Conservation (phyloP, 1,284 basidiomycete genomes). For the Puccinia novopanici region DNA sequence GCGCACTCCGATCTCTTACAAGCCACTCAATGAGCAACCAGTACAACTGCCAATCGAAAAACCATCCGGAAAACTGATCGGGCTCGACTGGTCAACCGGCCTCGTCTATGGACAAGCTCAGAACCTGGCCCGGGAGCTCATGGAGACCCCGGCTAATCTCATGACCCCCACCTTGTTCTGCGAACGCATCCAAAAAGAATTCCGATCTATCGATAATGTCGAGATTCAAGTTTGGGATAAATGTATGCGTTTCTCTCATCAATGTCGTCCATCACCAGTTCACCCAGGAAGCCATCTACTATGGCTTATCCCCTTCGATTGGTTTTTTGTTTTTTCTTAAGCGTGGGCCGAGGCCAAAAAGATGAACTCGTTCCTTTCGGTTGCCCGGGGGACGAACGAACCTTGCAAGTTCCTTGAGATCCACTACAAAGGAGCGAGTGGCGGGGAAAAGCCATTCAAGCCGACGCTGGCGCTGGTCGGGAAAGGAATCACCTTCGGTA, state of each 20-base stretch:
- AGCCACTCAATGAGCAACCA: slow-evolving; percentile 20
- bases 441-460: slow-evolving; percentile 59
- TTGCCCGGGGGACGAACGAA: slow-evolving; percentile 77
- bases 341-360: slow-evolving; percentile 47
- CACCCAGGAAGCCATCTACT: neutral
- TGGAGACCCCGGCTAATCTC: slow-evolving; percentile 81
- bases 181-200: slow-evolving; percentile 71
- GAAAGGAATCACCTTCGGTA: slow-evolving; percentile 76
- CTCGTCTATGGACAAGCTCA: slow-evolving; percentile 74
- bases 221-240: slow-evolving; percentile 74
- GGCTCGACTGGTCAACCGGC: slow-evolving; percentile 46
- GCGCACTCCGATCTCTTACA: slow-evolving; percentile 33
- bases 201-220: slow-evolving; percentile 70
- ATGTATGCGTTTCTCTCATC: slow-evolving; percentile 21
- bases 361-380: slow-evolving; percentile 75
- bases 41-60: slow-evolving; percentile 34
- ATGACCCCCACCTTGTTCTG: slow-evolving; percentile 68
- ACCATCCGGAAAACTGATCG: slow-evolving; percentile 22
- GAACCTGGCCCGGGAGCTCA: slow-evolving; percentile 78
- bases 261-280: neutral
- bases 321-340: neutral
- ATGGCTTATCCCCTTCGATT: too few species aligned
- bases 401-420: slow-evolving; percentile 86
- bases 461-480: slow-evolving; percentile 77
- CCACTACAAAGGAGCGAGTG: slow-evolving; percentile 73